Conservation (phyloP, 2,329 filamentous ascomycete species). For the Clonostachys rosea region DNA sequence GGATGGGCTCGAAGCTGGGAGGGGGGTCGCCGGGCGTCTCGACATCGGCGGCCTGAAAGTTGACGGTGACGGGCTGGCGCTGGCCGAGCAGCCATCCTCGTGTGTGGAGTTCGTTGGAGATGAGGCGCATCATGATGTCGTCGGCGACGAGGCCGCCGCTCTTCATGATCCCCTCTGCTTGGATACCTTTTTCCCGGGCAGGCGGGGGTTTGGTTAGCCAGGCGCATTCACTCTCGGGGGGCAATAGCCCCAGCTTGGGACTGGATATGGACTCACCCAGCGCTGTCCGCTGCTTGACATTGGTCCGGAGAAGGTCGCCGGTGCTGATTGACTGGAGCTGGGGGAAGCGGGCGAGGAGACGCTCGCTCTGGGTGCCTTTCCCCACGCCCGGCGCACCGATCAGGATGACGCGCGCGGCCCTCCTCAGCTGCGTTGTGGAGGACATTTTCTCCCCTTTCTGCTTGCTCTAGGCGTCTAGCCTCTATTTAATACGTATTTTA, state of each 20-base stretch:
- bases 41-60: constrained; percentile 7
- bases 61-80: not conserved
- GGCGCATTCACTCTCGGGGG: not conserved
- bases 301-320: constrained; percentile 84
- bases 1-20: constrained; percentile 28
- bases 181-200: constrained; percentile 58
- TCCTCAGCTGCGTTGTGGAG: constrained; percentile 57
- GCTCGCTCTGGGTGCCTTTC: constrained; percentile 92
- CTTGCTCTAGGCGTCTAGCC: too few relatives aligned
- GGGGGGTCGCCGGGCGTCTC: constrained; percentile 3
- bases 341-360: constrained; percentile 80
- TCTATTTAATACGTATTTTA: too few relatives aligned
- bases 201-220: constrained; percentile 3
- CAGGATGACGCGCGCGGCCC: constrained; percentile 88
- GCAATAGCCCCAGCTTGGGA: not conserved
- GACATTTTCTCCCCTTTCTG: not conserved
- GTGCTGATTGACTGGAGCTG: constrained; percentile 90
- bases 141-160: constrained; percentile 88
- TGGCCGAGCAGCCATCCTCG: constrained; percentile 67
- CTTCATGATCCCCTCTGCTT: constrained; percentile 86
- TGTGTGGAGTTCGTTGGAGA: constrained; percentile 80
- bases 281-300: constrained; percentile 84
- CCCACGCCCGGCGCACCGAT: constrained; percentile 95
- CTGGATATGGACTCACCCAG: constrained; percentile 55
- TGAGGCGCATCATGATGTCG: constrained; percentile 84